A percentile compares a stretch with the other conserved stretches of the same genome.
phyloP scores from a whole-genome alignment of 805 yeast species.

The Brettanomyces custersianus region DNA sequence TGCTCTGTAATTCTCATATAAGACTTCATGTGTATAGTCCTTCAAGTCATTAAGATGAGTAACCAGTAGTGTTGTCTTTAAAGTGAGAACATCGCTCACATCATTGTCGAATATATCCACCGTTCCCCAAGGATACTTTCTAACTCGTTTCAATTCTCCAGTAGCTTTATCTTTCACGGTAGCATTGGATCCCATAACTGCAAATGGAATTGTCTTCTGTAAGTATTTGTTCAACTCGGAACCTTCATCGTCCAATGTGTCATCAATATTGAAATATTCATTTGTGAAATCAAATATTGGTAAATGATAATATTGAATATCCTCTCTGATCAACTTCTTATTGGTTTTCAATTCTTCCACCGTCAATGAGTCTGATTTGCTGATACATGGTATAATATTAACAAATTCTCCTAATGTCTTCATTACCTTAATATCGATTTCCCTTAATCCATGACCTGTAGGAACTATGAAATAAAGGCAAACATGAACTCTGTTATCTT shows the following conservation, averaged over 20 bases:
- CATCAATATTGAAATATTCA: constrained; percentile 34
- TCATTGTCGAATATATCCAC: constrained; percentile 54
- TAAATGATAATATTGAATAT: constrained; percentile 58
- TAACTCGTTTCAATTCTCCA: constrained; percentile 34
- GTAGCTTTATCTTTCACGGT: constrained; percentile 25
- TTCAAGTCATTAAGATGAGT: constrained; percentile 83
- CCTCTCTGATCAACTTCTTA: constrained; percentile 68
- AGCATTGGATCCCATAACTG: constrained; percentile 52
- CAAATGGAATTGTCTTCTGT: constrained; percentile 49
- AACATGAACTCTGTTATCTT: constrained; percentile 75
- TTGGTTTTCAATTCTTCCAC: constrained; percentile 59
- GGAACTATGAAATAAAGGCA: constrained; percentile 70
- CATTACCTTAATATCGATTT: constrained; percentile 68
- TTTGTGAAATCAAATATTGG: constrained; percentile 74
- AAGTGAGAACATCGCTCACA: constrained; percentile 68
- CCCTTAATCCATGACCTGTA: constrained; percentile 57
- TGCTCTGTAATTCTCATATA: constrained; percentile 86
- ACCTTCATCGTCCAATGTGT: constrained; percentile 22
- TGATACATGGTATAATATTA: constrained; percentile 75
- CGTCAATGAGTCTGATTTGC: constrained; percentile 75
- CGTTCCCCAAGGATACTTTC: constrained; percentile 64
- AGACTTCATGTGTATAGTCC: constrained; percentile 77
- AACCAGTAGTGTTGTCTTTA: constrained; percentile 71
- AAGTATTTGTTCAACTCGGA: constrained; percentile 27
- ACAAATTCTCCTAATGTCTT: constrained; percentile 59